Percentiles rank a stretch among this genome's conserved stretches.
These are phyloP conservation scores for Puccinia novopanici DNA, from an alignment of 1,284 basidiomycete genomes.

Conservation along the genomic window DNA sequence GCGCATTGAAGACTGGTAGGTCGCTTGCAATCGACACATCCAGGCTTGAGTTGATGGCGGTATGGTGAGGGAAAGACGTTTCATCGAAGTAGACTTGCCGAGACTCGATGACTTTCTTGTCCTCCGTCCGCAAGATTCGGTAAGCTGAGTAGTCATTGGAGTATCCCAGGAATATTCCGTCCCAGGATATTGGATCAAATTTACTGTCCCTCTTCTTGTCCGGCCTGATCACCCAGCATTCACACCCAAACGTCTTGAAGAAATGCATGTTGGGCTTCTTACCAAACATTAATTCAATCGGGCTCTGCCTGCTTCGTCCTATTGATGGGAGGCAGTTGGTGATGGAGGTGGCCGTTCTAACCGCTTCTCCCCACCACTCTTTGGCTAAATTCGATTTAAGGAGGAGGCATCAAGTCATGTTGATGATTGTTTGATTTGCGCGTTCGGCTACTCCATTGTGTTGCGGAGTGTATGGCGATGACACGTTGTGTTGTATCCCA, in stretches of 20 bases:
- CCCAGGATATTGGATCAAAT: background rate
- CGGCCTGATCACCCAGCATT: background rate
- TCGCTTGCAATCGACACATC: too few species aligned
- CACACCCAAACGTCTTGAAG: background rate
- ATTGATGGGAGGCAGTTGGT: background rate
- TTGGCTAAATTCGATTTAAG: background rate
- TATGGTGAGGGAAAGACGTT: too few species aligned
- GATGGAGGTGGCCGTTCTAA: background rate
- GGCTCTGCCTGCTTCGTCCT: background rate
- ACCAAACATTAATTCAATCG: background rate
- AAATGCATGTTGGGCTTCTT: background rate
- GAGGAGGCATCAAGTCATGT: background rate
- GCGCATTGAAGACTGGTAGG: too few species aligned
- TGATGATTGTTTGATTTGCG: background rate
- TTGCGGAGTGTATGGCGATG: background rate
- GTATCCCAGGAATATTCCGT: background rate
- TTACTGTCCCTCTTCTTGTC: background rate
- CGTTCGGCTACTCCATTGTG: background rate
- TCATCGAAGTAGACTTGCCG: background rate
- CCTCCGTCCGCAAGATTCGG: background rate
- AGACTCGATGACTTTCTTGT: background rate
- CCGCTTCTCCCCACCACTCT: slow-evolving; percentile 11
- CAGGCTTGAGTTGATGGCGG: too few species aligned
- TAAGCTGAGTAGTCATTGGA: background rate
- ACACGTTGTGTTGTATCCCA: background rate